Base-by-base conservation (phyloP, 148 eudicot genomes). In the Talinum fruticosum region DNA sequence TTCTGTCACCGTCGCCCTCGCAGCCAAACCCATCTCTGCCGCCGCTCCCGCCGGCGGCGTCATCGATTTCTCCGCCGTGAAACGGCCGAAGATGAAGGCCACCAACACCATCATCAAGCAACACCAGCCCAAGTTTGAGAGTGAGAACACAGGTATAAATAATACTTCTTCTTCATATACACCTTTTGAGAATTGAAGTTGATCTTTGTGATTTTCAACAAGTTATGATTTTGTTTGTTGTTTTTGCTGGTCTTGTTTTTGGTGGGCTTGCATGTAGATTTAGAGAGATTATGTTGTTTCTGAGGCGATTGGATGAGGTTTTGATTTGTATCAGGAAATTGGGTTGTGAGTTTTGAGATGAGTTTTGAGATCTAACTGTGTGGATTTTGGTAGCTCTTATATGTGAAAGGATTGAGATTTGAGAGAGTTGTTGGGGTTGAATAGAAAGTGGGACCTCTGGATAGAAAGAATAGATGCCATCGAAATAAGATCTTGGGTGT, bases 61-160 rank as follows among this genome's bases (percentile, higher is more conserved):
- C 41, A 96, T 96, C 47, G 97, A 96, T 76, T 96, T 96, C 87
- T 87, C 99, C 14, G 76, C 87, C 71, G 92, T 73, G 69, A 96
- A 93, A 82, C 83, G 88, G 66, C 88, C 93, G 24, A 88, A 87
- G 80, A 36, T 87, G n/a, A 76, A 76, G 66, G 62, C 82, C 82
- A 77, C 86, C 82, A 67, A 79, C 49, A 4, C 45, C 29, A 34
- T 66, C 26, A 45, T 80, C 73, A 88, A 88, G 85, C 92, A 86
- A 12, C 90, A 90, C 8, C 85, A 84, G 71, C 87, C 88, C 72
- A 87, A 84, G 80, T 47, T 85, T 81, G 90, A 90, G 83, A 32
- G 79, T 21, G 89, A 86, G 51, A 87, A 85, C 75, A 45, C 84
- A 78, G 97, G 97, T 90, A 85, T 62, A 21, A 23, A 85, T 62